A percentile compares a stretch with the other conserved stretches of the same genome.
Conservation (phyloP, 768 basidiomycete genomes). For the Chlorophyllum brunneum region DNA sequence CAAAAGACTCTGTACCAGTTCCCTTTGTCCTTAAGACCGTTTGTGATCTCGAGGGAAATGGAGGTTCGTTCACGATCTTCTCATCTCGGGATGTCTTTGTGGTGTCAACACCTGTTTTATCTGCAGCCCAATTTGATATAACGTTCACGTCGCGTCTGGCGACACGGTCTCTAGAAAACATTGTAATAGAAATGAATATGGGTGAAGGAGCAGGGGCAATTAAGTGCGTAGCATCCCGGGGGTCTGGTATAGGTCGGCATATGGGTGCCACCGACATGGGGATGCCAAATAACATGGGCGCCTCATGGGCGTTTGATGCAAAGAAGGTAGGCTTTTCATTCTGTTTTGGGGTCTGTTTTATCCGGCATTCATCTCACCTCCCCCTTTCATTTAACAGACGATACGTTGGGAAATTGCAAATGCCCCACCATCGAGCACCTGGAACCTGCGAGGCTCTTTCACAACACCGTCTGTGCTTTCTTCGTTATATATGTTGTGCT, state of each 20-base stretch:
- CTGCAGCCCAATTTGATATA: conserved; percentile 55
- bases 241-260: conserved; percentile 39
- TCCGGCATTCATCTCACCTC: neutral
- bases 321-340: conserved; percentile 39
- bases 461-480: conserved; percentile 47
- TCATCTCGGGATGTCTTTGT: conserved; percentile 1
- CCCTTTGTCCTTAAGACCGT: conserved; percentile 48
- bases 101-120: neutral
- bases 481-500: conserved; percentile 5
- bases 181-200: conserved; percentile 68
- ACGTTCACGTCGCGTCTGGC: conserved; percentile 60
- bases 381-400: conserved; percentile 34
- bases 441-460: conserved; percentile 78
- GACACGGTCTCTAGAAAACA: conserved; percentile 64
- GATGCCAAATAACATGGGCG: conserved; percentile 31
- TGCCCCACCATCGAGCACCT: conserved; percentile 61
- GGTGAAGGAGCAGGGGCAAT: conserved; percentile 72
- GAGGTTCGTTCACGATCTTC: conserved; percentile 27
- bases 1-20: conserved; percentile 45
- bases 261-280: conserved; percentile 28
- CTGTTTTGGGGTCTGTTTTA: neutral
- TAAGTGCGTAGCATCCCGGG: conserved; percentile 65
- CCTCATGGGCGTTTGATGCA: conserved; percentile 81
- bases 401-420: conserved; percentile 78
- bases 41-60: conserved; percentile 40